Conservation (phyloP, 1,284 basidiomycete species). For the Pseudozyma hubeiensis region DNA sequence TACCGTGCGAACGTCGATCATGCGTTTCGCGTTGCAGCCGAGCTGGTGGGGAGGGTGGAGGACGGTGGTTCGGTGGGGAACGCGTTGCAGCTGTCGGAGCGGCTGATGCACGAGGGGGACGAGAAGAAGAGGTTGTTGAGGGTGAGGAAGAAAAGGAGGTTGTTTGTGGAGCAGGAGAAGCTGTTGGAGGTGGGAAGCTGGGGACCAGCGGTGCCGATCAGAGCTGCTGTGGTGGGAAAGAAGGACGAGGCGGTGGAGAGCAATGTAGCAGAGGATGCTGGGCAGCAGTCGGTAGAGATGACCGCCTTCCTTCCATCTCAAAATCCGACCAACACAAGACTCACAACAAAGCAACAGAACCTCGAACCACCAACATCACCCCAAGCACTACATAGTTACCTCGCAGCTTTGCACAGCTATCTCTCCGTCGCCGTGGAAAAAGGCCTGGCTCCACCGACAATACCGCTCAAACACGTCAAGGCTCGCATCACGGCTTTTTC, state of each 20-base stretch:
- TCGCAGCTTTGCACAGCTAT: conserved; percentile 21
- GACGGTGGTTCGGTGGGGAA: conserved; percentile 16
- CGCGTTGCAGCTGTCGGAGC: conserved; percentile 31
- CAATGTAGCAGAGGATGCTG: not conserved
- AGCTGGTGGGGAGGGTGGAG: conserved; percentile 21
- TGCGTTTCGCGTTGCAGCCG: conserved; percentile 33
- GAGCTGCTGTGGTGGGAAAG: not conserved
- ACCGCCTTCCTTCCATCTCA: conserved; percentile 26
- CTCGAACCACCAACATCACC: conserved; percentile 16
- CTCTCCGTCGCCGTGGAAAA: conserved; percentile 19
- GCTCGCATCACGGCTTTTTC: conserved; percentile 16
- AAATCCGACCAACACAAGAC: conserved; percentile 7
- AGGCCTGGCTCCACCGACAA: conserved; percentile 11
- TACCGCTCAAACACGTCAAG: conserved; percentile 22
- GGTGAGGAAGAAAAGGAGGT: conserved; percentile 34
- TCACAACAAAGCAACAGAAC: conserved; percentile 1
- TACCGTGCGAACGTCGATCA: conserved; percentile 43
- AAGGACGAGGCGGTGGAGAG: not conserved
- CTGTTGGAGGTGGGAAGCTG: conserved; percentile 23
- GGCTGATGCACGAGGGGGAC: conserved; percentile 22
- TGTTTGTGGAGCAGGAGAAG: conserved; percentile 41
- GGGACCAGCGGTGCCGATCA: conserved; percentile 18
- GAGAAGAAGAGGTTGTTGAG: conserved; percentile 22
- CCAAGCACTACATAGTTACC: conserved; percentile 15
- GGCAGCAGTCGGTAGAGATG: not conserved